These are phyloP conservation scores for Ogataea philodendri DNA, from an alignment of 805 yeast genomes.

Conservation along the genomic window DNA sequence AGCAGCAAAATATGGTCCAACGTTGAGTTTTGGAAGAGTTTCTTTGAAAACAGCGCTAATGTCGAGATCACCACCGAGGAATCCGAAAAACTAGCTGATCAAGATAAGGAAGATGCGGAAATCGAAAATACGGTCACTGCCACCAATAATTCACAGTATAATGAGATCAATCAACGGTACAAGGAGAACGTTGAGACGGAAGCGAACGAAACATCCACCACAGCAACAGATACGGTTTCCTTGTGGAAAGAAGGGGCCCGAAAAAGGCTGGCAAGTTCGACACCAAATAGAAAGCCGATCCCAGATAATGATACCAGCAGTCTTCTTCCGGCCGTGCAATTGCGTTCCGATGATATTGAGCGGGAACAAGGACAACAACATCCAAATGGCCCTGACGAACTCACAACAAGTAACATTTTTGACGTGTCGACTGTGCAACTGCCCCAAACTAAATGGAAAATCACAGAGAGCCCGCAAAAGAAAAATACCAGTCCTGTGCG, in stretches of 20 bases:
- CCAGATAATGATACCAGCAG: constrained; percentile 9
- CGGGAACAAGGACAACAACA: constrained; percentile 14
- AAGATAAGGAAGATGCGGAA: constrained; percentile 3
- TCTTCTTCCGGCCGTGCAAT: constrained; percentile 19
- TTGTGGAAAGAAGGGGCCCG: constrained; percentile 22
- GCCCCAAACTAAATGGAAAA: constrained; percentile 17
- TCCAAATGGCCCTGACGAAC: constrained; percentile 10
- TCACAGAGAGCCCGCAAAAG: constrained; percentile 15
- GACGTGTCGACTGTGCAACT: constrained; percentile 19
- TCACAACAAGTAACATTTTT: constrained; percentile 23
- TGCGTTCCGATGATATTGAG: constrained; percentile 19
- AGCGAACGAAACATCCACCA: constrained; percentile 15
- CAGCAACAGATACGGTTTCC: constrained; percentile 20
- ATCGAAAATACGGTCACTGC: constrained; percentile 11
- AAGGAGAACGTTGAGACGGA: constrained; percentile 15
- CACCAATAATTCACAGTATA: constrained; percentile 12
- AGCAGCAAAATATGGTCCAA: constrained; percentile 64
- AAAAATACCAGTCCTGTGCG: constrained; percentile 16
- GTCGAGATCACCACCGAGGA: constrained; percentile 30
- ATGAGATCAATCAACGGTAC: constrained; percentile 21
- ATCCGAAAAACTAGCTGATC: constrained; percentile 8
- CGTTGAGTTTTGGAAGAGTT: constrained; percentile 71
- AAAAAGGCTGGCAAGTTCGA: constrained; percentile 19
- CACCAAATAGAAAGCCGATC: constrained; percentile 21
- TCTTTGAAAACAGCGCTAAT: constrained; percentile 54